These are phyloP conservation scores for Crepidotus sp. DNA, from an alignment of 1,284 basidiomycete genomes.

Conservation along the genomic window DNA sequence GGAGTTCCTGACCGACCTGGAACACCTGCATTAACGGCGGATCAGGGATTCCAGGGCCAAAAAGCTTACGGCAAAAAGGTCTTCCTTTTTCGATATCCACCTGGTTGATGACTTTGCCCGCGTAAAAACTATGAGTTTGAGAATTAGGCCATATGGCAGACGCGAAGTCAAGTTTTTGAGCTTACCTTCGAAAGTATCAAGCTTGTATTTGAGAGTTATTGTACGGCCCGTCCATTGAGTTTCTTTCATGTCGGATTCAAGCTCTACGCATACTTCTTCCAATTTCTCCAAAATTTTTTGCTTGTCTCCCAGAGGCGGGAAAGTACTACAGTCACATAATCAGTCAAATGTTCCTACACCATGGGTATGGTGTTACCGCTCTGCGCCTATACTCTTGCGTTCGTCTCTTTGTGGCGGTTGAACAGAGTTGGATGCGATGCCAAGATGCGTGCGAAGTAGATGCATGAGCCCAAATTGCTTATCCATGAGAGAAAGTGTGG, in stretches of 20 bases:
- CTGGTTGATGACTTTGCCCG: slow-evolving; percentile 71
- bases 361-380: slow-evolving; percentile 44
- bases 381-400: slow-evolving; percentile 84
- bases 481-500: slow-evolving; percentile 69
- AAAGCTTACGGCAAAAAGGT: slow-evolving; percentile 60
- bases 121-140: slow-evolving; percentile 48
- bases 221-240: slow-evolving; percentile 70
- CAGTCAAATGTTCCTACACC: not conserved
- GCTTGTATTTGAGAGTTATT: slow-evolving; percentile 73
- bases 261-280: slow-evolving; percentile 68
- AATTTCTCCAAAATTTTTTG: slow-evolving; percentile 67
- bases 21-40: slow-evolving; percentile 13
- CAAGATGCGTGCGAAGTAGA: slow-evolving; percentile 71
- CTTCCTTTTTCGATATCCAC: slow-evolving; percentile 72
- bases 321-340: slow-evolving; percentile 49
- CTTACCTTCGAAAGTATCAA: slow-evolving; percentile 69
- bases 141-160: not conserved
- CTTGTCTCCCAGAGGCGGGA: slow-evolving; percentile 55
- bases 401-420: slow-evolving; percentile 68
- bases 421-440: slow-evolving; percentile 78
- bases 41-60: slow-evolving; percentile 7
- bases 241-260: slow-evolving; percentile 68
- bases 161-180: slow-evolving; percentile 1
- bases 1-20: slow-evolving; percentile 75
- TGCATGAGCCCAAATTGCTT: slow-evolving; percentile 74